A percentile compares a stretch with the other conserved stretches of the same genome.
Evolutionary conservation across 2,329 filamentous ascomycete species (phyloP).

Genomic region (Helotiales sp.): DNA sequence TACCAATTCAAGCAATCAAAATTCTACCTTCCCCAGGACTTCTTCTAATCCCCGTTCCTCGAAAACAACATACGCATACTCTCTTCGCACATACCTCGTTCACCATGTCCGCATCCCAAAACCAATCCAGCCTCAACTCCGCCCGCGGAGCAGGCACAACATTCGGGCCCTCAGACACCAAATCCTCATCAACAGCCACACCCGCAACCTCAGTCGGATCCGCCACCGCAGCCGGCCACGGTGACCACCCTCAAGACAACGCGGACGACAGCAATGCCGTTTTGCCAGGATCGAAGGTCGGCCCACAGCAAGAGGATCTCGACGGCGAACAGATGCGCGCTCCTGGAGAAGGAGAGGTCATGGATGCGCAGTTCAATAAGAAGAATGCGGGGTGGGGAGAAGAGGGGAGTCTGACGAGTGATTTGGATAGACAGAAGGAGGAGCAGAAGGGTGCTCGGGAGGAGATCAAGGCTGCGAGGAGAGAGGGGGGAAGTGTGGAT

Average conservation of each 20-base stretch:
- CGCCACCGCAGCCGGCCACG: conserved; percentile 41
- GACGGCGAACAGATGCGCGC: conserved; percentile 42
- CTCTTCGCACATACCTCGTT: not conserved
- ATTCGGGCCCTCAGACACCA: conserved; percentile 36
- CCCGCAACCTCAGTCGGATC: conserved; percentile 37
- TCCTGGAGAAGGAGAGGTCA: conserved; percentile 41
- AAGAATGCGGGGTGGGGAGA: conserved; percentile 43
- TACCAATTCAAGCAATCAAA: not conserved
- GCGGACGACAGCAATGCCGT: conserved; percentile 39
- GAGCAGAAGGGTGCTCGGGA: conserved; percentile 42
- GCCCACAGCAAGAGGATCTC: conserved; percentile 41
- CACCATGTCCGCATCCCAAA: conserved; percentile 39
- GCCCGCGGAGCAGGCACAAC: conserved; percentile 35
- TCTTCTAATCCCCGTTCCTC: not conserved
- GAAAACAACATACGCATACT: not conserved
- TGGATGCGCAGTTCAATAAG: conserved; percentile 42
- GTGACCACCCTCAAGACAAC: conserved; percentile 40
- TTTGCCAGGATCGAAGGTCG: conserved; percentile 34
- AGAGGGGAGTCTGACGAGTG: conserved; percentile 38
- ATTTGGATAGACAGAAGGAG: conserved; percentile 42
- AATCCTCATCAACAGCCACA: conserved; percentile 34
- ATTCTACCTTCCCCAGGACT: not conserved
- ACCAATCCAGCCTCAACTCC: conserved; percentile 39
- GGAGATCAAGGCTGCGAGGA: conserved; percentile 36
- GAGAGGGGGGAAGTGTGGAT: conserved; percentile 38